Percentiles rank a stretch among this genome's conserved stretches.
Conservation (phyloP, 371 early-diverging fungal genomes). For the Rhizopus arrhizus region DNA sequence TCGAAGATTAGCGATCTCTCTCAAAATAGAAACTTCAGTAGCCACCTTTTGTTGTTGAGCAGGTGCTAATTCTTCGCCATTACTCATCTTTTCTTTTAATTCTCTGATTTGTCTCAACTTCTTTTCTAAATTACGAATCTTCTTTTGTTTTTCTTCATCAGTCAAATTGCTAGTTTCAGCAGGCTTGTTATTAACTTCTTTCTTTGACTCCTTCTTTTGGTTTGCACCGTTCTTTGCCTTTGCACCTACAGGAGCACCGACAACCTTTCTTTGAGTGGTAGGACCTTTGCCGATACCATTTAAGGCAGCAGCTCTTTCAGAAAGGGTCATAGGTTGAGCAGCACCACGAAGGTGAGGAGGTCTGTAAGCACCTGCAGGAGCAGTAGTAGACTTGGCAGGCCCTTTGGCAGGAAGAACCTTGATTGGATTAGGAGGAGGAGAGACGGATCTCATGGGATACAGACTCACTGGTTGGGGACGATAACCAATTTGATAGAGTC, state of each 20-base stretch:
- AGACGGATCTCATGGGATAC: conserved; percentile 71
- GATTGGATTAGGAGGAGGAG: conserved; percentile 65
- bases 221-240: conserved; percentile 16
- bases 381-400: conserved; percentile 40
- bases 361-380: conserved; percentile 71
- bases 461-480: conserved; percentile 65
- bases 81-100: conserved; percentile 73
- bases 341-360: conserved; percentile 78
- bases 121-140: conserved; percentile 82
- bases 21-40: conserved; percentile 42
- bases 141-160: conserved; percentile 75
- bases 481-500: conserved; percentile 87
- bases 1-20: conserved; percentile 40
- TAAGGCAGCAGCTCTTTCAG: conserved; percentile 40
- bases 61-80: conserved; percentile 80
- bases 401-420: conserved; percentile 36
- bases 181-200: not conserved
- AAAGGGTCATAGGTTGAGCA: conserved; percentile 51
- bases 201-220: conserved; percentile 18
- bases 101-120: conserved; percentile 89
- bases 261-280: conserved; percentile 33
- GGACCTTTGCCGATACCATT: conserved; percentile 35
- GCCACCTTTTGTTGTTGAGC: conserved; percentile 68
- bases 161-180: conserved; percentile 10
- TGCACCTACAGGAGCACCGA: conserved; percentile 33